phyloP scores from a whole-genome alignment of 352 stramenopile species.

The Globisporangium okanoganense region DNA sequence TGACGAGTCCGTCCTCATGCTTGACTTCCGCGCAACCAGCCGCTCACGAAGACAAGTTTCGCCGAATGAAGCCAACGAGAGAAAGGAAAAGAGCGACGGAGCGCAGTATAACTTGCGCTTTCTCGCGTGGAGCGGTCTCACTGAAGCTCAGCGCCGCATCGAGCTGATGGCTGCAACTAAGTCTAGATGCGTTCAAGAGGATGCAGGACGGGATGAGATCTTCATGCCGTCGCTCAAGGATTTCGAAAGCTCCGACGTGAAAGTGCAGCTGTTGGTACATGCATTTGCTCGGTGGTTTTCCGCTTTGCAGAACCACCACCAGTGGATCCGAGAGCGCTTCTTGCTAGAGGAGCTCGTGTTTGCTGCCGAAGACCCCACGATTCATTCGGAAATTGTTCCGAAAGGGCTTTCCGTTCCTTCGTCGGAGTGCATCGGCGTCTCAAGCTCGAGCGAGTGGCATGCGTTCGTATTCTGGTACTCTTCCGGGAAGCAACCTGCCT shows the following conservation, averaged over 20 bases:
- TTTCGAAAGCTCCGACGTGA: conserved; percentile 41
- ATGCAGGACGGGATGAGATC: conserved; percentile 33
- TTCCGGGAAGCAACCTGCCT: conserved; percentile 11
- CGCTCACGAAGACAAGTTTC: conserved; percentile 1
- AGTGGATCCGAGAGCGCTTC: conserved; percentile 50
- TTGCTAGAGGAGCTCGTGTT: conserved; percentile 54
- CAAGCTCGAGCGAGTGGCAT: conserved; percentile 28
- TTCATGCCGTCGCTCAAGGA: conserved; percentile 37
- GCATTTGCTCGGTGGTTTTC: conserved; percentile 61
- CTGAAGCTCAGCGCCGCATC: conserved; percentile 29
- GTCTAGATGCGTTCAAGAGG: conserved; percentile 38
- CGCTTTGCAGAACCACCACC: conserved; percentile 31
- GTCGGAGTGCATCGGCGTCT: conserved; percentile 20
- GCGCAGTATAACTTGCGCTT: conserved; percentile 16
- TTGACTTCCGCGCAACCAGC: conserved; percentile 30
- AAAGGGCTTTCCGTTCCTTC: conserved; percentile 25
- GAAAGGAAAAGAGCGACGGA: background rate
- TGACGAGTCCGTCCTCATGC: conserved; percentile 38
- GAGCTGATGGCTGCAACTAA: conserved; percentile 59
- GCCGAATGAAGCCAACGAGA: background rate
- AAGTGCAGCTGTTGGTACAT: conserved; percentile 37
- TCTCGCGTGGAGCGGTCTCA: conserved; percentile 41
- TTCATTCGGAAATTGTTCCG: conserved; percentile 35
- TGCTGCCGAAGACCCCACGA: conserved; percentile 34
- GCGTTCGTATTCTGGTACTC: conserved; percentile 61